A percentile compares a stretch with the other conserved stretches of the same genome.
phyloP scores from a whole-genome alignment of 345 rosid genomes.

The Clausena lansium region DNA sequence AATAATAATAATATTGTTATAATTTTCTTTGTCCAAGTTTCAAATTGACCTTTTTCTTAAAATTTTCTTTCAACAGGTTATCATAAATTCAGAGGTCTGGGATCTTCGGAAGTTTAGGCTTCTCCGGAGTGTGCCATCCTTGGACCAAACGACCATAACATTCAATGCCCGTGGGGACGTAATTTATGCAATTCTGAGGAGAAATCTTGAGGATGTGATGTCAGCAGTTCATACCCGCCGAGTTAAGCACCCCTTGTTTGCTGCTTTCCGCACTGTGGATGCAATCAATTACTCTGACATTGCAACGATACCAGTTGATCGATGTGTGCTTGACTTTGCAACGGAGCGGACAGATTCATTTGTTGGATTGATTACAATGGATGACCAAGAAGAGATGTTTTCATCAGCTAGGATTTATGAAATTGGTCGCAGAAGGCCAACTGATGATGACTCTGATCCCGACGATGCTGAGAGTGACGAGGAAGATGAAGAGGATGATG shows the following conservation, averaged over 20 bases:
- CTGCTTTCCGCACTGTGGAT: constrained; percentile 91
- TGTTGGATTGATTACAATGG: constrained; percentile 89
- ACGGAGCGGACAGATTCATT: constrained; percentile 90
- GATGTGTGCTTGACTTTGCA: constrained; percentile 96
- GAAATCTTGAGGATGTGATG: constrained; percentile 92
- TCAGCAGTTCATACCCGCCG: constrained; percentile 89
- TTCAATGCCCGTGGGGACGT: constrained; percentile 91
- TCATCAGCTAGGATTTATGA: constrained; percentile 92
- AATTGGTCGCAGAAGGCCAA: constrained; percentile 87
- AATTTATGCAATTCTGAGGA: constrained; percentile 91
- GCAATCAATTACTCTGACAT: constrained; percentile 93
- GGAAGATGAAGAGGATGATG: constrained; percentile 89
- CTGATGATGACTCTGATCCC: constrained; percentile 96
- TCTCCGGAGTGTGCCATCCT: constrained; percentile 85
- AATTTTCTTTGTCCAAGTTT: not conserved
- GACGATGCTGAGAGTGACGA: constrained; percentile 93
- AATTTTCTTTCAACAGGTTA: constrained; percentile 47
- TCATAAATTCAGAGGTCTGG: constrained; percentile 98
- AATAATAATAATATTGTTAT: not conserved
- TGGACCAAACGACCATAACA: constrained; percentile 87
- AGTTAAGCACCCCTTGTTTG: constrained; percentile 73
- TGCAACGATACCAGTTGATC: constrained; percentile 83
- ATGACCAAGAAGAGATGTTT: constrained; percentile 89
- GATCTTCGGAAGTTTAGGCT: constrained; percentile 82
- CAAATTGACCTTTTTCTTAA: not conserved